A percentile compares a stretch with the other conserved stretches of the same genome.
These are phyloP conservation scores for Flueggea neowawraea DNA, from an alignment of 441 rosid genomes.

Conservation along the genomic window DNA sequence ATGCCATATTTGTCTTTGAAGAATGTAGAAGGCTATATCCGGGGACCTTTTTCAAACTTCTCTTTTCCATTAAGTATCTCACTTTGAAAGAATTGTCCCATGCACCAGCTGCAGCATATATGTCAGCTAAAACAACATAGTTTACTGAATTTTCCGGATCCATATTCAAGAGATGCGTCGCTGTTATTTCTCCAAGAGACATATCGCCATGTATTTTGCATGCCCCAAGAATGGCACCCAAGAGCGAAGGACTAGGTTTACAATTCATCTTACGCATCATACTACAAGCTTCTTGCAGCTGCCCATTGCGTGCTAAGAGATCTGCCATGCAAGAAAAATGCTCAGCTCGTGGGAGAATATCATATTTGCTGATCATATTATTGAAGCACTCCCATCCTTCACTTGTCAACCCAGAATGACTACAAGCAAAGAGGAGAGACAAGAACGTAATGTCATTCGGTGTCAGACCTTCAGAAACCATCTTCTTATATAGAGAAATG, in stretches of 20 bases:
- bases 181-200: conserved; percentile 53
- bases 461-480: conserved; percentile 59
- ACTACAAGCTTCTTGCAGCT: conserved; percentile 55
- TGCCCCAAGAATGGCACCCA: conserved; percentile 78
- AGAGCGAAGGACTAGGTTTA: conserved; percentile 46
- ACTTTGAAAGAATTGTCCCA: conserved; percentile 51
- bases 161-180: conserved; percentile 41
- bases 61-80: conserved; percentile 45
- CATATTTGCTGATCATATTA: conserved; percentile 49
- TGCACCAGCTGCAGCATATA: conserved; percentile 59
- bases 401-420: conserved; percentile 56
- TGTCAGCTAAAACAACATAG: conserved; percentile 50
- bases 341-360: conserved; percentile 45
- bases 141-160: conserved; percentile 59
- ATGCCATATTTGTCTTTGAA: conserved; percentile 19
- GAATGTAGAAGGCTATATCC: conserved; percentile 56
- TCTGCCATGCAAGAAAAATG: conserved; percentile 74
- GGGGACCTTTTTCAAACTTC: conserved; percentile 42
- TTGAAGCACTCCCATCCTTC: conserved; percentile 61
- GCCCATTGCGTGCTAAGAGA: conserved; percentile 63
- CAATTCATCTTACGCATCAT: conserved; percentile 39
- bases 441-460: conserved; percentile 74
- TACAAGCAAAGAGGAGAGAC: conserved; percentile 72
- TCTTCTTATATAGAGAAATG: conserved; percentile 49
- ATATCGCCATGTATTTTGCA: conserved; percentile 47